Evolutionary conservation across 2,329 filamentous ascomycete genomes (phyloP).

Genomic region (Corniculantispora saksenae): DNA sequence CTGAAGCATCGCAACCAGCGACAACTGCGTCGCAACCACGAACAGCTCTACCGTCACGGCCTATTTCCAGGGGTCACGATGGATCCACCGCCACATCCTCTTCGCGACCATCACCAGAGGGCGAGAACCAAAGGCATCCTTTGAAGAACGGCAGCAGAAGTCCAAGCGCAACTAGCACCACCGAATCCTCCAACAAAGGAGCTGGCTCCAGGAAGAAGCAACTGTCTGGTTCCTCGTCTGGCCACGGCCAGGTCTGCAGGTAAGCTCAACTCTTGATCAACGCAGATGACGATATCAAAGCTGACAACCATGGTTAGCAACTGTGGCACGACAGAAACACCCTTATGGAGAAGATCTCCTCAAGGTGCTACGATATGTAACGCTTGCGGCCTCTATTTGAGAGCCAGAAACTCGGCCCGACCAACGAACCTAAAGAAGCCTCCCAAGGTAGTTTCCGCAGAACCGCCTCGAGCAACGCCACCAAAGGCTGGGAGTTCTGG

Average conservation of each 20-base stretch:
- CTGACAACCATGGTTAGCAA: slow-evolving; percentile 60
- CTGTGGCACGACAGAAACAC: slow-evolving; percentile 90
- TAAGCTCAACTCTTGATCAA: background rate
- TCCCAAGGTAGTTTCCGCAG: slow-evolving; percentile 50
- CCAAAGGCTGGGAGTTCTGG: slow-evolving; percentile 39
- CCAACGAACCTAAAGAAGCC: slow-evolving; percentile 88
- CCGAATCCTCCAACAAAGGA: slow-evolving; percentile 15
- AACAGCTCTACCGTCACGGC: slow-evolving; percentile 41
- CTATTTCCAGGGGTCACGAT: slow-evolving; percentile 36
- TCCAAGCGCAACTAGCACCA: slow-evolving; percentile 29
- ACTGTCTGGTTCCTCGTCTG: slow-evolving; percentile 6
- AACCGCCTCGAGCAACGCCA: slow-evolving; percentile 44
- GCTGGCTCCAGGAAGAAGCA: slow-evolving; percentile 16
- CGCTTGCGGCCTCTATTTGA: slow-evolving; percentile 91
- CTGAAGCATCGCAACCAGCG: slow-evolving; percentile 30
- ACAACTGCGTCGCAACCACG: slow-evolving; percentile 31
- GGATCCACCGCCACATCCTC: slow-evolving; percentile 15
- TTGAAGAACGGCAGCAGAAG: slow-evolving; percentile 29
- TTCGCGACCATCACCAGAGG: slow-evolving; percentile 27
- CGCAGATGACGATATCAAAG: background rate
- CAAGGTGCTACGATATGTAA: slow-evolving; percentile 96
- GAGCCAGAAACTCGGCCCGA: slow-evolving; percentile 86
- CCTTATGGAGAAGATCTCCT: slow-evolving; percentile 90
- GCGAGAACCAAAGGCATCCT: slow-evolving; percentile 25
- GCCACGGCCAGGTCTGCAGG: slow-evolving; percentile 20